phyloP scores from a whole-genome alignment of 2,329 filamentous ascomycete species.

The Coniochaeta sp. region DNA sequence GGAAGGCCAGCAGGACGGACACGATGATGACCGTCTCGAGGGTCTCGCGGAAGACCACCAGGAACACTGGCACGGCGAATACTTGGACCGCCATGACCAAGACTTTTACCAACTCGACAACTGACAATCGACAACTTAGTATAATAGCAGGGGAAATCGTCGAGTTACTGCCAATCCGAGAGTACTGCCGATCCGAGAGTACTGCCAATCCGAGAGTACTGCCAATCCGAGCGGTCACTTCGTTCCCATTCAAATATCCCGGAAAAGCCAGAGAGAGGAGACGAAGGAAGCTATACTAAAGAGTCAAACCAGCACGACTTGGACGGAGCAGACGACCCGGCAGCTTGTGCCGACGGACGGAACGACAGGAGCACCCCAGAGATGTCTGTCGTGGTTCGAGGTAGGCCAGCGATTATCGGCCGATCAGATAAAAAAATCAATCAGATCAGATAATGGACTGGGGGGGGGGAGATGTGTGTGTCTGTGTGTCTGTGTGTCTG shows the following conservation, averaged over 20 bases:
- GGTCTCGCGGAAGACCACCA: conserved; percentile 82
- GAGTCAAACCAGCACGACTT: neutral
- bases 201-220: no score
- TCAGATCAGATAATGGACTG: conserved; percentile 1
- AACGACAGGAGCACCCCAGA: neutral
- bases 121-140: neutral
- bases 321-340: neutral
- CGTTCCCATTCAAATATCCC: neutral
- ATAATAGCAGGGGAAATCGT: neutral
- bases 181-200: neutral
- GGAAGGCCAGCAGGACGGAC: conserved; percentile 76
- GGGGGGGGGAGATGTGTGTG: neutral
- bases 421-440: conserved; percentile 9
- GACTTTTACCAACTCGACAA: no score
- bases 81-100: conserved; percentile 55
- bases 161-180: no score
- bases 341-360: neutral
- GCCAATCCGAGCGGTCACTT: neutral
- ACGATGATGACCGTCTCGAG: conserved; percentile 80
- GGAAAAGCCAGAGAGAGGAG: neutral
- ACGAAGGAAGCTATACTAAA: neutral
- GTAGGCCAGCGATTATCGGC: conserved; percentile 6
- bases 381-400: neutral
- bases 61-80: conserved; percentile 76
- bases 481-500: no score